Evolutionary conservation across 176 grass and related monocot genomes (phyloP).

Genomic region (Carex littledalei): DNA sequence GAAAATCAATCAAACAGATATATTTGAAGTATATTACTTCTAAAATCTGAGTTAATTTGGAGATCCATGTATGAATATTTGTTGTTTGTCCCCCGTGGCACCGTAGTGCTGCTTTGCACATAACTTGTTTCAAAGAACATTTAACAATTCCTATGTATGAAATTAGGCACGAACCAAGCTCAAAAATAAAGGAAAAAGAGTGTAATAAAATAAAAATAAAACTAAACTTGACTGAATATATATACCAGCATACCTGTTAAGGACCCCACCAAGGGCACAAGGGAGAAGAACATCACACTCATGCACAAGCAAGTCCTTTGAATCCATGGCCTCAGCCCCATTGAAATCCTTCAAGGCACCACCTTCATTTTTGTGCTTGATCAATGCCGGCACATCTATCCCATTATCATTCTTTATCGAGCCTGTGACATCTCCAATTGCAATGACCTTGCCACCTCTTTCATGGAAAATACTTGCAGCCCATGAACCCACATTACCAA

Average conservation of each 20-base stretch:
- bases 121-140: neutral
- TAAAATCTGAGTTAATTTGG: neutral
- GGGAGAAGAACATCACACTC: slow-evolving; percentile 94
- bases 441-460: slow-evolving; percentile 86
- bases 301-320: slow-evolving; percentile 53
- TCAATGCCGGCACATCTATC: slow-evolving; percentile 65
- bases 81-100: neutral
- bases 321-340: slow-evolving; percentile 58
- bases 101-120: neutral
- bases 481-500: slow-evolving; percentile 98
- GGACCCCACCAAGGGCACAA: slow-evolving; percentile 80
- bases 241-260: slow-evolving; percentile 50
- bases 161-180: neutral
- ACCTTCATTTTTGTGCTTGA: slow-evolving; percentile 49
- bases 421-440: slow-evolving; percentile 71
- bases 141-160: neutral
- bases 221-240: neutral
- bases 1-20: neutral
- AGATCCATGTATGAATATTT: neutral
- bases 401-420: slow-evolving; percentile 63
- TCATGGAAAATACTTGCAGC: slow-evolving; percentile 70
- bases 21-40: neutral
- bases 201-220: neutral
- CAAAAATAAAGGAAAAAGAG: neutral
- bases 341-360: slow-evolving; percentile 62